These are phyloP conservation scores for Penicillium odoratum DNA, from an alignment of 495 filamentous ascomycete genomes.

Conservation along the genomic window DNA sequence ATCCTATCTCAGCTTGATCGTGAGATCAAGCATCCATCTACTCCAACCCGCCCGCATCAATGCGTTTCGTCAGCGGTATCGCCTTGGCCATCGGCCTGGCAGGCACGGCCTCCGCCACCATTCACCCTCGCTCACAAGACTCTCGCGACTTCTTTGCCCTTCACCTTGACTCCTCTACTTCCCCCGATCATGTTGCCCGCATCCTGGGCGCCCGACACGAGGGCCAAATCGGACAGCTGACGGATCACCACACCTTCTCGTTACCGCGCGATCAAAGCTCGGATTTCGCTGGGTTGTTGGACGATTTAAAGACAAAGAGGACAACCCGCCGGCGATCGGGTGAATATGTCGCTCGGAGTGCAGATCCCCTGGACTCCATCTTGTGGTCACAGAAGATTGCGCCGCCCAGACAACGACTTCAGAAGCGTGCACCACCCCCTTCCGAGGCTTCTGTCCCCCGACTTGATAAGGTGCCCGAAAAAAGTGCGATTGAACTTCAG, in stretches of 20 bases:
- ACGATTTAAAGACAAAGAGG: conserved; percentile 57
- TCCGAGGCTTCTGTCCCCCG: conserved; percentile 8
- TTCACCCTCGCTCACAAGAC: conserved; percentile 61
- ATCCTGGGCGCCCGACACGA: conserved; percentile 78
- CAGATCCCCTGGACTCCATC: conserved; percentile 69
- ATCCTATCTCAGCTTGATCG: conserved; percentile 5
- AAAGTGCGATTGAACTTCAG: conserved; percentile 55
- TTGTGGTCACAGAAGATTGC: conserved; percentile 82
- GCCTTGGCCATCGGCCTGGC: conserved; percentile 40
- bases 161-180: conserved; percentile 64
- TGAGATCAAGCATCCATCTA: conserved; percentile 15
- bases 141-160: conserved; percentile 88
- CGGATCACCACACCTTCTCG: conserved; percentile 83
- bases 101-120: conserved; percentile 39
- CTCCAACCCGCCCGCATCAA: conserved; percentile 22
- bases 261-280: conserved; percentile 52
- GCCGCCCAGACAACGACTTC: conserved; percentile 61
- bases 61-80: conserved; percentile 41
- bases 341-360: conserved; percentile 37
- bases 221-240: conserved; percentile 76
- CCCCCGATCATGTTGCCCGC: conserved; percentile 70
- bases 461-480: conserved; percentile 29
- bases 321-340: conserved; percentile 55
- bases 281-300: conserved; percentile 60
- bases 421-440: conserved; percentile 69